A percentile compares a stretch with the other conserved stretches of the same genome.
Conservation (phyloP, 2,329 filamentous ascomycete species). For the Geoglossum cookeanum region DNA sequence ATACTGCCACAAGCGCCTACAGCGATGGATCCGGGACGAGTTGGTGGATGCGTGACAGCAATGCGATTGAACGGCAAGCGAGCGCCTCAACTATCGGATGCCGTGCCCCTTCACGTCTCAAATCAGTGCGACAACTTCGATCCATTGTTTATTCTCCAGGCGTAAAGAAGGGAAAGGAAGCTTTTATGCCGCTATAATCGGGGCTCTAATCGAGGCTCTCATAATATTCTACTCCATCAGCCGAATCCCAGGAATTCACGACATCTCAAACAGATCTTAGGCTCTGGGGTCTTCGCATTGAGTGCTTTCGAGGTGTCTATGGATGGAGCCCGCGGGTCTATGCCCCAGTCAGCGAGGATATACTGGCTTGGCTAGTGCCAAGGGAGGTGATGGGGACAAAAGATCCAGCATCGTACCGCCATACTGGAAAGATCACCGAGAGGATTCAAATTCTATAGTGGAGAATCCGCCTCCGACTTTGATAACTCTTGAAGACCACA, state of each 20-base stretch:
- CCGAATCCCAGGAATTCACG: not conserved
- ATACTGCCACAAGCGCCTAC: too few relatives aligned
- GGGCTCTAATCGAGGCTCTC: not conserved
- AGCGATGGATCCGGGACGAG: too few relatives aligned
- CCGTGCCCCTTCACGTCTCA: not conserved
- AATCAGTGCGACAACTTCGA: not conserved
- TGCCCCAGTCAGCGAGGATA: not conserved
- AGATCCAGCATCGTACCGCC: constrained; percentile 17
- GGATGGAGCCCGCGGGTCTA: not conserved
- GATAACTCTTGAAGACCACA: constrained; percentile 46
- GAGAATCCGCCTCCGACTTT: constrained; percentile 13
- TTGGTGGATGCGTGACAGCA: too few relatives aligned
- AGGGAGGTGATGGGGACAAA: not conserved
- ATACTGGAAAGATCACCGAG: constrained; percentile 27
- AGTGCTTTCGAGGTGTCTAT: not conserved
- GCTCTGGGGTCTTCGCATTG: not conserved
- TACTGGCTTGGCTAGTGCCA: not conserved
- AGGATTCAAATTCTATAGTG: constrained; percentile 19
- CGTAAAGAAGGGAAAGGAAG: not conserved
- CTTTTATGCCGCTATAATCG: not conserved
- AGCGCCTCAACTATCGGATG: not conserved
- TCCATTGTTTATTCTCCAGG: not conserved
- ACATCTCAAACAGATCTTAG: not conserved
- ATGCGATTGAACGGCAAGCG: not conserved
- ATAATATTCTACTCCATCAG: not conserved